phyloP scores from a whole-genome alignment of 1,284 basidiomycete species.

The Vanrija humicola region DNA sequence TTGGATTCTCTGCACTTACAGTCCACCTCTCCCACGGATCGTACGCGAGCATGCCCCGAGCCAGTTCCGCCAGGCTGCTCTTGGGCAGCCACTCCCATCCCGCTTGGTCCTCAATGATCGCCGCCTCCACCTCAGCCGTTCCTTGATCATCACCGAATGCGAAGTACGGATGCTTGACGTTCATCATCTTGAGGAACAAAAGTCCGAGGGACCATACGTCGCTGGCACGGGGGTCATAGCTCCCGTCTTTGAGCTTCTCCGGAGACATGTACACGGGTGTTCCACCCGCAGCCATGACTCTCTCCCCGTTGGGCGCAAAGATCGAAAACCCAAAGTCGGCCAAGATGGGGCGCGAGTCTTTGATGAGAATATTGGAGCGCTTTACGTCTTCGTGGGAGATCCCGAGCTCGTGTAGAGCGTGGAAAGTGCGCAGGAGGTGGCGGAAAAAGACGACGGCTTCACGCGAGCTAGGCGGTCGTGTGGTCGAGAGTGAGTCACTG shows the following conservation, averaged over 20 bases:
- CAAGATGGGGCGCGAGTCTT: constrained; percentile 24
- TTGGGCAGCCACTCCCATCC: constrained; percentile 18
- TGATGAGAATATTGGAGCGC: constrained; percentile 42
- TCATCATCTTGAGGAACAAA: constrained; percentile 36
- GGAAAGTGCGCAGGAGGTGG: constrained; percentile 31
- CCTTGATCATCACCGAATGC: constrained; percentile 12
- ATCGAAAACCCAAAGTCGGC: constrained; percentile 48
- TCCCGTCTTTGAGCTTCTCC: constrained; percentile 37
- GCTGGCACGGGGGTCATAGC: constrained; percentile 38
- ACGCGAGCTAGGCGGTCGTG: neutral
- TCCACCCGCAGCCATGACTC: constrained; percentile 37
- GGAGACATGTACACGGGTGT: constrained; percentile 47
- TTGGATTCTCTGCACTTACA: constrained; percentile 24
- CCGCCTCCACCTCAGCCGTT: constrained; percentile 20
- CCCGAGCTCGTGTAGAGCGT: constrained; percentile 37
- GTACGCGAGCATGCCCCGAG: constrained; percentile 35
- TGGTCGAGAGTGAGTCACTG: constrained; percentile 2
- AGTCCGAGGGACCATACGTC: constrained; percentile 48
- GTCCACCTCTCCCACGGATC: constrained; percentile 31
- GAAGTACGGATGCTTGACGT: constrained; percentile 35
- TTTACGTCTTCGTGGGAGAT: constrained; percentile 48
- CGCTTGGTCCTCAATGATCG: constrained; percentile 22
- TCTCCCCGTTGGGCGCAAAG: constrained; percentile 28
- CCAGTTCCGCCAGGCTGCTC: constrained; percentile 25
- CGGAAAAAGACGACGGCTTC: constrained; percentile 35